Evolutionary conservation across 179 eudicot genomes (phyloP).

Genomic region (Nepenthes alata): DNA sequence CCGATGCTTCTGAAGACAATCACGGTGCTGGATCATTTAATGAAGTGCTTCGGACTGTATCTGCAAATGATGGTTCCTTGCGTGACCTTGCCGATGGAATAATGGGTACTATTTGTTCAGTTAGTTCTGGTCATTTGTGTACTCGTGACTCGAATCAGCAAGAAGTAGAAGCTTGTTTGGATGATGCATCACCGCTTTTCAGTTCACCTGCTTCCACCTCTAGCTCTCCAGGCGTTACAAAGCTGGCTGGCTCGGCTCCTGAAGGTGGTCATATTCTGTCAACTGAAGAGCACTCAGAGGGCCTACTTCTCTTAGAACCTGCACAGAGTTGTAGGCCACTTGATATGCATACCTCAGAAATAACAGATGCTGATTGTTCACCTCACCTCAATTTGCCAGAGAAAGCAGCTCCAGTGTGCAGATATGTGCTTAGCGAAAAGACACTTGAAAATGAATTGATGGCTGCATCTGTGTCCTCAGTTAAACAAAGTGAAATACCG

Average conservation of each 20-base stretch:
- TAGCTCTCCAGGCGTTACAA: background rate
- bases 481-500: no score
- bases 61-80: background rate
- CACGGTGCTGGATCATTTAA: background rate
- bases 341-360: constrained; percentile 9
- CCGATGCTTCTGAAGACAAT: background rate
- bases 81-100: background rate
- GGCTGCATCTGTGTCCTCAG: no score
- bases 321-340: constrained; percentile 1
- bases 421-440: no score
- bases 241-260: background rate
- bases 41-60: background rate
- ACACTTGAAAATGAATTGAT: no score
- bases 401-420: background rate
- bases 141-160: background rate
- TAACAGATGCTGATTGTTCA: background rate
- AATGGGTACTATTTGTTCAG: background rate
- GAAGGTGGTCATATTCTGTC: background rate
- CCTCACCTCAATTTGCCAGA: constrained; percentile 2
- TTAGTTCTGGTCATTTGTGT: background rate
- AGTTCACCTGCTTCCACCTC: background rate
- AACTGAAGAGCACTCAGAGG: background rate
- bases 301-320: background rate
- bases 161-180: background rate
- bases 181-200: background rate